A percentile compares a stretch with the other conserved stretches of the same genome.
Conservation (phyloP, 345 rosid species). For the Cardamine chenopodiifolia region DNA sequence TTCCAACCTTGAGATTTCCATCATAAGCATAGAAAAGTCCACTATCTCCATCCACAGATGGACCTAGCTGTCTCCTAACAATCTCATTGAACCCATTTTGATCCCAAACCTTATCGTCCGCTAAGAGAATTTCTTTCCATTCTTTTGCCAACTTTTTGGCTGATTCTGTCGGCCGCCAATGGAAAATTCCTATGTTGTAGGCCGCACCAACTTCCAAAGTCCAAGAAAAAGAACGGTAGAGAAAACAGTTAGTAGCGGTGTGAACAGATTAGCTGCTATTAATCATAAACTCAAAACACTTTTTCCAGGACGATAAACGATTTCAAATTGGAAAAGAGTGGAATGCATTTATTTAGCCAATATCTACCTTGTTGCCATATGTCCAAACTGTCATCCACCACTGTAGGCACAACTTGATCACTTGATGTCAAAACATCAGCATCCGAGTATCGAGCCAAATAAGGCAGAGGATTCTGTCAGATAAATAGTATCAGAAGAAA, state of each 20-base stretch:
- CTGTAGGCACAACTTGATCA: constrained; percentile 95
- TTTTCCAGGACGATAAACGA: background rate
- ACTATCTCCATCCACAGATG: constrained; percentile 74
- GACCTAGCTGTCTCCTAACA: constrained; percentile 83
- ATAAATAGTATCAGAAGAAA: constrained; percentile 10
- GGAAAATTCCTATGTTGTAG: constrained; percentile 95
- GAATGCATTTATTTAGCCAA: constrained; percentile 11
- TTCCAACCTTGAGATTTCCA: constrained; percentile 90
- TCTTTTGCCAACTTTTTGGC: constrained; percentile 84
- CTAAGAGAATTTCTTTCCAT: constrained; percentile 89
- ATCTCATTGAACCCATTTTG: constrained; percentile 94
- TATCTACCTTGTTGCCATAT: constrained; percentile 89
- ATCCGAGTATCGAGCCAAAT: constrained; percentile 88
- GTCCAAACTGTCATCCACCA: constrained; percentile 90
- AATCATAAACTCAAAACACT: background rate
- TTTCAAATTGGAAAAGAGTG: background rate
- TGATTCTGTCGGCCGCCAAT: constrained; percentile 91
- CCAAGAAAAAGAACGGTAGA: constrained; percentile 35
- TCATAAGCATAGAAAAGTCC: constrained; percentile 90
- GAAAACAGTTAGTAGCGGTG: constrained; percentile 15
- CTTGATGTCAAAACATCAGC: constrained; percentile 97
- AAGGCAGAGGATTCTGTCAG: constrained; percentile 87
- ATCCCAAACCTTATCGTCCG: constrained; percentile 97
- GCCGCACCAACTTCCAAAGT: constrained; percentile 70
- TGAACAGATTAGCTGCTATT: constrained; percentile 3